A percentile compares a stretch with the other conserved stretches of the same genome.
phyloP scores from a whole-genome alignment of 257 asterid species.

The Nemophila menziesii region DNA sequence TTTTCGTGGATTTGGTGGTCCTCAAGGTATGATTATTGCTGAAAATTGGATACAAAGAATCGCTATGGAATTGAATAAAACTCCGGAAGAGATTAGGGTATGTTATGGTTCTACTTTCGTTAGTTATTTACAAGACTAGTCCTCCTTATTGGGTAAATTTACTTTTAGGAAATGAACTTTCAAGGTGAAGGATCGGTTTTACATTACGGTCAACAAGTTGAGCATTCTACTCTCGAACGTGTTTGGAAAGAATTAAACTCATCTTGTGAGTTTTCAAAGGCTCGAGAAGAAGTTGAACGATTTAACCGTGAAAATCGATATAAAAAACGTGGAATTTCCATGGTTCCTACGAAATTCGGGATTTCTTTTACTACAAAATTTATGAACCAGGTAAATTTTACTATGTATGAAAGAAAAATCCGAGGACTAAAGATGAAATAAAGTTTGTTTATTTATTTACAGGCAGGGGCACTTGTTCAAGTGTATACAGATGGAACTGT shows the following conservation, averaged over 20 bases:
- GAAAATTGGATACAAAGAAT: constrained; percentile 95
- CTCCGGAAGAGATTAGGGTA: constrained; percentile 88
- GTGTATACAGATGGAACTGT: constrained; percentile 97
- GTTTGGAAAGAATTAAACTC: constrained; percentile 72
- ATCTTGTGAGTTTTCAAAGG: constrained; percentile 38
- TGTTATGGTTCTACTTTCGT: constrained; percentile 1
- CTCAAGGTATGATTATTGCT: constrained; percentile 92
- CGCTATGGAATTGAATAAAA: constrained; percentile 69
- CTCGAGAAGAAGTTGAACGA: constrained; percentile 49
- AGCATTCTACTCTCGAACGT: constrained; percentile 55
- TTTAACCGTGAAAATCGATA: constrained; percentile 69
- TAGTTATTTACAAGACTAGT: background rate
- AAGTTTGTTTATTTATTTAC: background rate
- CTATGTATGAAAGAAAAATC: background rate
- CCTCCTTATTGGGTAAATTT: constrained; percentile 6
- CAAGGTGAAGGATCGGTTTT: constrained; percentile 70
- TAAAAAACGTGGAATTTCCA: constrained; percentile 84
- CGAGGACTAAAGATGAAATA: background rate
- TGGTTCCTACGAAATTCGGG: constrained; percentile 88
- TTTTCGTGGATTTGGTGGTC: constrained; percentile 97
- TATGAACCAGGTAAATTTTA: constrained; percentile 76
- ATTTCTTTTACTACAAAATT: constrained; percentile 79
- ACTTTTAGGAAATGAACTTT: constrained; percentile 73
- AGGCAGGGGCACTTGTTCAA: constrained; percentile 99
- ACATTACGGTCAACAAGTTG: constrained; percentile 73